Conservation (phyloP, 108 stramenopile genomes). For the Skeletonema tropicum region DNA sequence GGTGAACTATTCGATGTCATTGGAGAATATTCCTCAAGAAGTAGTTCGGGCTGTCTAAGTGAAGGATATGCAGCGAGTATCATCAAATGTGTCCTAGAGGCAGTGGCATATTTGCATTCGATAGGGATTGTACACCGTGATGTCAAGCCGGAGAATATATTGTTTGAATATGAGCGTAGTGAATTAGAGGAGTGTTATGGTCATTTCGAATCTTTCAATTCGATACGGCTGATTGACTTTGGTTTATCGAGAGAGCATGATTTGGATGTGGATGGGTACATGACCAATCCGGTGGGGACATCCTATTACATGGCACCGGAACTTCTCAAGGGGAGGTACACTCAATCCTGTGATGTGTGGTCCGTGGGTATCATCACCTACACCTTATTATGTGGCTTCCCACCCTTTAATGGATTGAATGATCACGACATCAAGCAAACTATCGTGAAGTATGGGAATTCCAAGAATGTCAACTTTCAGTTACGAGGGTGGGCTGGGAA, state of each 20-base stretch:
- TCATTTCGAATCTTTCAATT: too few relatives aligned
- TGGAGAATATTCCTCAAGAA: slow-evolving; percentile 63
- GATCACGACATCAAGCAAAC: slow-evolving; percentile 40
- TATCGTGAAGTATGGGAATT: neutral
- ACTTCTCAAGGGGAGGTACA: slow-evolving; percentile 76
- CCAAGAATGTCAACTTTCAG: slow-evolving; percentile 66
- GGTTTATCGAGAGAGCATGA: slow-evolving; percentile 21
- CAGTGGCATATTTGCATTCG: slow-evolving; percentile 89
- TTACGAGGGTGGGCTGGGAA: slow-evolving; percentile 74
- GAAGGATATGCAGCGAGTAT: slow-evolving; percentile 77
- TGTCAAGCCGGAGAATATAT: slow-evolving; percentile 90
- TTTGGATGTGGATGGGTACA: slow-evolving; percentile 31
- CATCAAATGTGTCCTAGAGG: slow-evolving; percentile 61
- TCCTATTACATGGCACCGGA: slow-evolving; percentile 88
- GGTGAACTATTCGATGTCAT: slow-evolving; percentile 94
- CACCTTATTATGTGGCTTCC: slow-evolving; percentile 90
- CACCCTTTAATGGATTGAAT: slow-evolving; percentile 84
- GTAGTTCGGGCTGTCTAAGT: slow-evolving; percentile 61
- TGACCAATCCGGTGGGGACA: slow-evolving; percentile 75
- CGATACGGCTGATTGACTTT: slow-evolving; percentile 36
- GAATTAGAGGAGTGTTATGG: neutral
- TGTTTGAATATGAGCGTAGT: slow-evolving; percentile 58
- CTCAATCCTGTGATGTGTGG: slow-evolving; percentile 83
- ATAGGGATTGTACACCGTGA: slow-evolving; percentile 96
- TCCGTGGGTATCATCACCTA: slow-evolving; percentile 82